phyloP scores from a whole-genome alignment of 176 grass and related monocot species.

The Paspalum notatum region DNA sequence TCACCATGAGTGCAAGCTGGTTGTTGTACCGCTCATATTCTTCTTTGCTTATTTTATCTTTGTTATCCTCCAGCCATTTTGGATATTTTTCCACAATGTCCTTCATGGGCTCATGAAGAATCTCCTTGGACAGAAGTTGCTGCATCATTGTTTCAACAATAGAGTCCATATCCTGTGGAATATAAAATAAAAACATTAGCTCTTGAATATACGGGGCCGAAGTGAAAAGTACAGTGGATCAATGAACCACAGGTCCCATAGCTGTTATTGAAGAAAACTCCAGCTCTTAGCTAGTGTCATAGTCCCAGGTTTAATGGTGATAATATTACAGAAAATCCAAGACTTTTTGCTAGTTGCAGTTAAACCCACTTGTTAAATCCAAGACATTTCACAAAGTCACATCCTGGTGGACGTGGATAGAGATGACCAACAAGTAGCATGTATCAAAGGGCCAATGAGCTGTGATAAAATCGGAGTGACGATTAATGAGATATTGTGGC shows the following conservation, averaged over 20 bases:
- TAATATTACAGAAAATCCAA: background rate
- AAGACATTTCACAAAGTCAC: background rate
- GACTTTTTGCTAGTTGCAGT: background rate
- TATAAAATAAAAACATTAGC: conserved; percentile 26
- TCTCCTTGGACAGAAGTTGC: conserved; percentile 93
- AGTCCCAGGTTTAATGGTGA: background rate
- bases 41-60: conserved; percentile 71
- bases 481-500: background rate
- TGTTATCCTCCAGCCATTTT: conserved; percentile 89
- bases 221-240: background rate
- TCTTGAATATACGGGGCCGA: background rate
- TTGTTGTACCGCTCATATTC: conserved; percentile 68
- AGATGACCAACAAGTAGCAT: background rate
- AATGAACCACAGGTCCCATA: background rate
- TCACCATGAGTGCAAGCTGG: conserved; percentile 80
- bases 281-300: background rate
- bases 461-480: background rate
- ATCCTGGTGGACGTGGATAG: background rate
- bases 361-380: background rate
- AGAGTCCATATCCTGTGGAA: conserved; percentile 80
- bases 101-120: conserved; percentile 97
- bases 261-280: background rate
- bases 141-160: conserved; percentile 99
- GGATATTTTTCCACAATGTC: conserved; percentile 95
- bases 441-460: background rate